These are phyloP conservation scores for Cryptosporidium canis DNA, from an alignment of 169 alveolate genomes.

Conservation along the genomic window DNA sequence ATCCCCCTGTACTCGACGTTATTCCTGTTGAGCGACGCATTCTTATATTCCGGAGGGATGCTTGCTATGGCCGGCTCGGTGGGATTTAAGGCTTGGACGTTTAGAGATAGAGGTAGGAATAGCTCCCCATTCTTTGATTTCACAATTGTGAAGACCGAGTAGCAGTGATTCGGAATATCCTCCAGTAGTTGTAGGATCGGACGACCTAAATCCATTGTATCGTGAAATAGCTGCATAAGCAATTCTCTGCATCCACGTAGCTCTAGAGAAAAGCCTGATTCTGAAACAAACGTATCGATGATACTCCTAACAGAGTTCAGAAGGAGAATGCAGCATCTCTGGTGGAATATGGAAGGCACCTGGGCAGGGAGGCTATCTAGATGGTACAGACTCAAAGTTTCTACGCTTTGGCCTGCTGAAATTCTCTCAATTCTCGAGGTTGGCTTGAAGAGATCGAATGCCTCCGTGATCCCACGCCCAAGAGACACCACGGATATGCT, in stretches of 20 bases:
- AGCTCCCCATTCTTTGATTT: conserved; percentile 13
- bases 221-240: conserved; percentile 55
- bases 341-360: conserved; percentile 62
- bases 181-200: conserved; percentile 71
- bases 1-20: conserved; percentile 21
- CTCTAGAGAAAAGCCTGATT: conserved; percentile 26
- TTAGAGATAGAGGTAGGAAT: conserved; percentile 31
- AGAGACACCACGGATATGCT: conserved; percentile 59
- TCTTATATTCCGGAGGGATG: conserved; percentile 13
- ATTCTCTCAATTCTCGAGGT: conserved; percentile 32
- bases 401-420: conserved; percentile 39
- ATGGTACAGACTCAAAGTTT: conserved; percentile 16
- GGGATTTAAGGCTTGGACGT: conserved; percentile 43
- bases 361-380: conserved; percentile 64
- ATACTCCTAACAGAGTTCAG: conserved; percentile 51
- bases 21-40: conserved; percentile 19
- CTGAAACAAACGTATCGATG: conserved; percentile 33
- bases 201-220: conserved; percentile 64
- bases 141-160: conserved; percentile 32
- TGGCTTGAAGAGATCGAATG: conserved; percentile 58
- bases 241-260: conserved; percentile 43
- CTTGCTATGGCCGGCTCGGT: neutral
- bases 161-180: conserved; percentile 58
- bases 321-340: conserved; percentile 27
- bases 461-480: conserved; percentile 65